Evolutionary conservation across 2,329 filamentous ascomycete genomes (phyloP), one percentile per base, ranked within the genome.

Genomic region (Aspergillus amoenus): DNA sequence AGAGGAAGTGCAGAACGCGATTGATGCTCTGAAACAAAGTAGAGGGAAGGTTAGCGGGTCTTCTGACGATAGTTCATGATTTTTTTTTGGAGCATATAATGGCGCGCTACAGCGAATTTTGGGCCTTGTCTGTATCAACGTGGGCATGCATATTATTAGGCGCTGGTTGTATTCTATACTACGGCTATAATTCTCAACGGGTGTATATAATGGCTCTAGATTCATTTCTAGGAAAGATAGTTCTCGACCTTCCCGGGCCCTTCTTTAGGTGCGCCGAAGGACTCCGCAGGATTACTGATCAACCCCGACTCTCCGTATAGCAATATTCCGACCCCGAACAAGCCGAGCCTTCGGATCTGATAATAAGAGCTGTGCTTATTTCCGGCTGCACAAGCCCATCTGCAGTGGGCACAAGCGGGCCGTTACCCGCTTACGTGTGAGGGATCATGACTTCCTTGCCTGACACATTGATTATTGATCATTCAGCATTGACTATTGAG

Each of bases 1-100:
- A 17, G 84, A 87, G 44, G 92, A 96, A 76, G 93, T 97, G 4
- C 84, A 87, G 58, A 86, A 82, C 65, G 91, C 91, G 15, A 81
- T 96, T 52, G 81, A 70, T 24, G 56, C 60, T 13, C 60, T 76
- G 22, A 66, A 63, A 50, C 65, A 67, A 34, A 61, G 47, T 60
- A 64, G 55, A 54, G 60, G 41, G 54, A 63, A 62, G 40, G 63
- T 63, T 32, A 57, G 55, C 49, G 55, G 56, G 22, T 48, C 45
- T 48, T 46, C 57, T 47, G 62, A 60, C 51, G 60, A 60, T 41
- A 61, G 55, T 56, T 62, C 58, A 53, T 67, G 52, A 61, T 47
- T 45, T 52, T 51, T 49, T 49, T 34, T 42, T 57, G 37, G 55
- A 48, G 60, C 61, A 63, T 65, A 57, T 57, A 21, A 55, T 51